phyloP scores from a whole-genome alignment of 345 rosid genomes.

The Melaleuca alternifolia region DNA sequence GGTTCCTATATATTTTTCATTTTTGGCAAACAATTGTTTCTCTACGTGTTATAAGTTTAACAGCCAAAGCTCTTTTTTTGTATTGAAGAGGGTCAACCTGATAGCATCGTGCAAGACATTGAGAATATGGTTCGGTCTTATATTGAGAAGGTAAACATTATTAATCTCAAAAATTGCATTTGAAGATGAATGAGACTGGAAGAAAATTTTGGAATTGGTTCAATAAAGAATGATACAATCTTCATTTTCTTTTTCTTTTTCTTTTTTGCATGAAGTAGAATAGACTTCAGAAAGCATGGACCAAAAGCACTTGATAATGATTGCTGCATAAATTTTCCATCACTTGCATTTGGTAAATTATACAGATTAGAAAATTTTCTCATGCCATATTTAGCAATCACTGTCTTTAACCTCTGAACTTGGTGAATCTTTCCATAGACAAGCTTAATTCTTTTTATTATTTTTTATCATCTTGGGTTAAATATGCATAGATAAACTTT shows the following conservation, averaged over 20 bases:
- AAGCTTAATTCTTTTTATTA: background rate
- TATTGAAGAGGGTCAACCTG: conserved; percentile 85
- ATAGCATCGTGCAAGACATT: conserved; percentile 77
- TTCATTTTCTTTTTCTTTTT: background rate
- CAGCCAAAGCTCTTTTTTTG: background rate
- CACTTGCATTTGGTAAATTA: background rate
- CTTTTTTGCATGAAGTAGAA: background rate
- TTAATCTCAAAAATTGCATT: background rate
- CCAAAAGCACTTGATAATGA: background rate
- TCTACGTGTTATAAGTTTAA: background rate
- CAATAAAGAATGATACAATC: background rate
- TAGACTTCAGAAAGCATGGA: background rate
- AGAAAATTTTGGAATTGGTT: background rate
- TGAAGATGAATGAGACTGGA: background rate
- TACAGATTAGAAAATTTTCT: background rate
- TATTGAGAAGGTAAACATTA: conserved; percentile 69
- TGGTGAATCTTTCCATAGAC: background rate
- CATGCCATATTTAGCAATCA: background rate
- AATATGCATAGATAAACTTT: background rate
- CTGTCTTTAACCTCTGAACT: background rate
- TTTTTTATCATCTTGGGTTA: background rate
- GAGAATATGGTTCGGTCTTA: conserved; percentile 82
- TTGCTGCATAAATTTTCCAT: background rate
- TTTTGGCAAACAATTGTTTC: background rate
- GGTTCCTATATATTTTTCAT: background rate